Evolutionary conservation across 2,329 filamentous ascomycete species (phyloP).

Genomic region (Chaetomium sp.): DNA sequence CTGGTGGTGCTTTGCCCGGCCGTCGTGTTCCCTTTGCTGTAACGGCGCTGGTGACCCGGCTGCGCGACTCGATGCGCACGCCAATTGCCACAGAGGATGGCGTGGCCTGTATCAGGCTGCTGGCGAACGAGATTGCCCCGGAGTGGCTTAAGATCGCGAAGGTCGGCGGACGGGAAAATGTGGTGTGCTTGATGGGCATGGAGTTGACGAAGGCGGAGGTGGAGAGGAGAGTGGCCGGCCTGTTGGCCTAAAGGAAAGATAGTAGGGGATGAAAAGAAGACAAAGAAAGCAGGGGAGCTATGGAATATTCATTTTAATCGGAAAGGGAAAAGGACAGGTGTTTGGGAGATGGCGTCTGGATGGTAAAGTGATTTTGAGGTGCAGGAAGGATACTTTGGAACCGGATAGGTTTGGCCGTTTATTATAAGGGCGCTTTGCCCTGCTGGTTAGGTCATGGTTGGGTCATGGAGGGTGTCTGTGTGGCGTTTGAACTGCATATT

Average conservation of each 20-base stretch:
- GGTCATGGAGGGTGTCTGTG: not conserved
- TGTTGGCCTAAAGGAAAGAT: slow-evolving; percentile 17
- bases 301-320: too few species aligned
- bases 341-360: not conserved
- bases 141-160: slow-evolving; percentile 49
- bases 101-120: slow-evolving; percentile 42
- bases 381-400: not conserved
- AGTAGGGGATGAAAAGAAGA: not conserved
- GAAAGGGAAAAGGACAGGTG: not conserved
- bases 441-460: not conserved
- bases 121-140: slow-evolving; percentile 50
- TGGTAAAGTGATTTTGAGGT: not conserved
- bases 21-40: slow-evolving; percentile 58
- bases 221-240: slow-evolving; percentile 26
- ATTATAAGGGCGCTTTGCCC: too few species aligned
- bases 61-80: slow-evolving; percentile 59
- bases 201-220: slow-evolving; percentile 31
- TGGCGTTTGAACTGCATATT: not conserved
- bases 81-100: slow-evolving; percentile 50
- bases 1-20: slow-evolving; percentile 39
- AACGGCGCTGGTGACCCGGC: slow-evolving; percentile 54
- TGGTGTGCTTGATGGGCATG: slow-evolving; percentile 44
- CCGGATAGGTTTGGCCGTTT: not conserved
- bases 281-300: too few species aligned
- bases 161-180: slow-evolving; percentile 49